Base-by-base conservation (phyloP, 805 yeast species). In the Candida ponderosae region DNA sequence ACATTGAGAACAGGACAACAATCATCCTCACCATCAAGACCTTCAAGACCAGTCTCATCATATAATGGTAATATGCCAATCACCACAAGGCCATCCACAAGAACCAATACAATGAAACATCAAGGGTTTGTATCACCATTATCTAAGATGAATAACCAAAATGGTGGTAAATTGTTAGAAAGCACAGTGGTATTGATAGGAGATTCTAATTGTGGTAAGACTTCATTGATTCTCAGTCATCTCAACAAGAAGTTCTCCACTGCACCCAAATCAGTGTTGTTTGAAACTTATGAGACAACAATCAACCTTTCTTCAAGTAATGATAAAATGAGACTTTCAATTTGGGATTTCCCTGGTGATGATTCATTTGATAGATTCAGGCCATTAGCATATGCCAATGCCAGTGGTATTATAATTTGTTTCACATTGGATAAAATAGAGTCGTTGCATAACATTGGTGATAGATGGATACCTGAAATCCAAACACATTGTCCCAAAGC, bases 331-430 rank as follows among this genome's bases (percentile, higher is more conserved):
- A 59, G 56, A 26, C 43, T 53, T 32, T 46, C 43, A 29, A 57
- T 65, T n/a, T 65, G 70, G 68, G 70, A 66, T 52, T 56, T 66
- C 33, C 66, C 66, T 5, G 67, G 67, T 11, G 53, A 53, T 39
- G 59, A 59, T 18, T 51, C 44, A 33, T 60, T 51, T 56, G 70
- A 66, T 47, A 53, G 70, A 34, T 53, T 66, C 39, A 50, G 70
- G 45, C 71, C 71, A 4, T 57, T 63, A 50, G 60, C 58, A 6
- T 66, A 66, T 53, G 66, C 62, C 10, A 60, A 58, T 53, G 62
- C 66, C 21, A 53, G 57, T 34, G 61, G 56, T 31, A 54, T 63
- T 28, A 44, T 65, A 43, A 56, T 64, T 29, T 65, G 70, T 44
- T 65, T 66, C 53, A 54, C 56, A 8, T 50, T 62, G 26, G 59